Conservation (phyloP, 306 rosid species). For the Inga oerstediana region DNA sequence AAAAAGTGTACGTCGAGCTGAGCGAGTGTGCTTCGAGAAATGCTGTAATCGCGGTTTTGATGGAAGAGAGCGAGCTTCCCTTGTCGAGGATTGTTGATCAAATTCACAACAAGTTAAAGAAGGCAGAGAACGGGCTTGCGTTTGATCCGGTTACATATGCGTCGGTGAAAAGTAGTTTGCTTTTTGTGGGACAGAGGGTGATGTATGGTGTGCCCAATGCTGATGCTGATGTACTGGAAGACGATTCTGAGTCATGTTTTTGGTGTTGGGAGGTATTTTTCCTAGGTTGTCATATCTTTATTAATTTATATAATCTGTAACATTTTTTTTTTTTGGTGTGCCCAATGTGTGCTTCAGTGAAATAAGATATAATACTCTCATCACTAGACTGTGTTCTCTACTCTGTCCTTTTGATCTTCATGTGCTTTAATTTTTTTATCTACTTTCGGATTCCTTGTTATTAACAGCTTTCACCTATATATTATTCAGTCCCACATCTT, state of each 20-base stretch:
- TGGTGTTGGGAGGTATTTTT: slow-evolving; percentile 98
- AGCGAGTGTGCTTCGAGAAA: slow-evolving; percentile 39
- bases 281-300: neutral
- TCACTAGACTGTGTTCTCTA: neutral
- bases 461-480: neutral
- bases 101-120: slow-evolving; percentile 49
- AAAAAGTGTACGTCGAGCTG: slow-evolving; percentile 45
- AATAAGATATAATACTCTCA: neutral
- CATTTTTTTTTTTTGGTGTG: no score
- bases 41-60: slow-evolving; percentile 60
- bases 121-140: slow-evolving; percentile 26
- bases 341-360: neutral
- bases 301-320: neutral
- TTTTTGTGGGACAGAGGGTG: slow-evolving; percentile 74
- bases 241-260: slow-evolving; percentile 66
- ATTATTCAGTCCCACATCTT: neutral
- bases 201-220: slow-evolving; percentile 75
- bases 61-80: slow-evolving; percentile 85
- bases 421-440: neutral
- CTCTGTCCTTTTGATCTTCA: neutral
- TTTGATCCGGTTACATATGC: slow-evolving; percentile 55
- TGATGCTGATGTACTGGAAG: slow-evolving; percentile 91
- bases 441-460: neutral
- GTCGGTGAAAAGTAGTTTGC: slow-evolving; percentile 67
- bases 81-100: slow-evolving; percentile 72